Percentiles rank a stretch among this genome's conserved stretches.
Conservation (phyloP, 495 filamentous ascomycete species). For the Lasiosphaeris hirsuta region DNA sequence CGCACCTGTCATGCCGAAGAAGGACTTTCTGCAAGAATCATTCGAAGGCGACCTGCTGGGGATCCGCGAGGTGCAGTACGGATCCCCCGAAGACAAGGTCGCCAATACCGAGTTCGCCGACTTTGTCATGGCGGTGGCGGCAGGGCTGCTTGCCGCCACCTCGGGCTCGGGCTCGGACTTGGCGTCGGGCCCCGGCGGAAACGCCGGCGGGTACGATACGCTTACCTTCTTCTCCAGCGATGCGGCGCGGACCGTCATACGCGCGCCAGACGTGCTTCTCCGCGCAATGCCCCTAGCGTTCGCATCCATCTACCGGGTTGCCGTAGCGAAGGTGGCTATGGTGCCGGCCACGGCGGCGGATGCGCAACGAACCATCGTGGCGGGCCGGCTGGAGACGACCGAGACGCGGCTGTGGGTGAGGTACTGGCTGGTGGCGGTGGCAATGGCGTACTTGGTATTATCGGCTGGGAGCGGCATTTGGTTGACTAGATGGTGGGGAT, state of each 20-base stretch:
- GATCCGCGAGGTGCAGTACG: background rate
- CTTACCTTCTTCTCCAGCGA: background rate
- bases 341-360: background rate
- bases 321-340: background rate
- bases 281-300: background rate
- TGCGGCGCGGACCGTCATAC: background rate
- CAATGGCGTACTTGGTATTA: background rate
- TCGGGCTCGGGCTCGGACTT: too few relatives aligned
- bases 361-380: background rate
- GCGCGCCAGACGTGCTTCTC: background rate
- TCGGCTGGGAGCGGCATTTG: background rate
- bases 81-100: background rate
- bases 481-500: background rate
- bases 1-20: background rate
- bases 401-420: background rate
- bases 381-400: background rate
- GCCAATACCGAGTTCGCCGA: background rate
- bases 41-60: background rate
- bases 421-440: background rate
- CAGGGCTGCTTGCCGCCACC: too few relatives aligned
- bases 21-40: background rate
- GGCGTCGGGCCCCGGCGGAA: background rate
- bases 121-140: background rate
- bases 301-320: background rate
- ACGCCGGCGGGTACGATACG: background rate